A percentile compares a stretch with the other conserved stretches of the same genome.
phyloP scores from a whole-genome alignment of 73 alveolate species.

The Paramecium bursaria region DNA sequence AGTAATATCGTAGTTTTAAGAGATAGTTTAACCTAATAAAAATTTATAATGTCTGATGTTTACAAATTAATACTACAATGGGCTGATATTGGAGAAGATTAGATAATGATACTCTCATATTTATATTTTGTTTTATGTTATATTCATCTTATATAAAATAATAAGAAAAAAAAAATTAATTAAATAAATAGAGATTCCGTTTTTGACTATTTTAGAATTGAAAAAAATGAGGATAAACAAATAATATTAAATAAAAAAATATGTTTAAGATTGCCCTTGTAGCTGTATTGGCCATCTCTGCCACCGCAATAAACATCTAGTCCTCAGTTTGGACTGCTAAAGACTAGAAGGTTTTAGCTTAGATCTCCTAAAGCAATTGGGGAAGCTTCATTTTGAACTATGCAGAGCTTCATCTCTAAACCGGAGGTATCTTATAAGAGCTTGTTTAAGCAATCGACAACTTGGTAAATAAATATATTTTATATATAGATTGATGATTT shows the following conservation, averaged over 20 bases:
- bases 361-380: conserved; percentile 27
- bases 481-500: conserved; percentile 54
- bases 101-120: no score
- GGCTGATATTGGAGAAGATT: no score
- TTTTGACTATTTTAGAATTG: conserved; percentile 23
- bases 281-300: conserved; percentile 5
- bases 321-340: conserved; percentile 48
- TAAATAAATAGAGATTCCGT: conserved; percentile 47
- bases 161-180: no score
- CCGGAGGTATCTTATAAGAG: conserved; percentile 56
- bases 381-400: conserved; percentile 56
- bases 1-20: no score
- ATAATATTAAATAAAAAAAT: conserved; percentile 19
- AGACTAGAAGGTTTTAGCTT: conserved; percentile 38
- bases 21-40: no score
- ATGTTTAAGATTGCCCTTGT: conserved; percentile 48
- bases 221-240: not conserved
- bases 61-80: no score
- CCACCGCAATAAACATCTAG: conserved; percentile 29
- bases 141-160: no score
- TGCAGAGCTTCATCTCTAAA: conserved; percentile 51
- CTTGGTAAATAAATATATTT: not conserved
- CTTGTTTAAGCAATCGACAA: conserved; percentile 16
- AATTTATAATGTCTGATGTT: no score
- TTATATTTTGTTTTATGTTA: no score